Base-by-base conservation (phyloP, 177 flowering plant genomes). In the Vitis hybrid region DNA sequence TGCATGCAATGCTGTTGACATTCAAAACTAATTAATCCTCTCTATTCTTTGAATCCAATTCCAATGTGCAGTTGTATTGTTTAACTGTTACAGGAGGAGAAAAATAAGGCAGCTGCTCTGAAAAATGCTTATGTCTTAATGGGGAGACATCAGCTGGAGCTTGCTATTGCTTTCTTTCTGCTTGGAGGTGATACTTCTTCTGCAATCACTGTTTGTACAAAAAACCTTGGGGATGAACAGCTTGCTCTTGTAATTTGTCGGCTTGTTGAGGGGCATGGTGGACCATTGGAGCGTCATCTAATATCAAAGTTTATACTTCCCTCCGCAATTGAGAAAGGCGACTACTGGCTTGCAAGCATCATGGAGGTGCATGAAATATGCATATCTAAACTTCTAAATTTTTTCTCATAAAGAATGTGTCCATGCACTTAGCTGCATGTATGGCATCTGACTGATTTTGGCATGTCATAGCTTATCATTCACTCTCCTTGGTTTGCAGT, bases 51-150 rank as follows among this genome's bases (percentile, higher is more conserved):
- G 21, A 3, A 49, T 19, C 57, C 18, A 56, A 18, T 48, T 57
- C 50, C 18, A 50, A 61, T 30, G 8, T 58, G 35, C 13, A 62
- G 57, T 49, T 52, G 48, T 46, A 13, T 62, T 19, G 13, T 46
- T n/a, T 64, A 40, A 66, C 14, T 67, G 21, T 71, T 78, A 59
- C 84, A 93, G 98, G 98, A 91, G 69, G 98, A 93, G 60, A 92
- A 87, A 75, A 89, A 96, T 72, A 92, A 87, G 81, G 94, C 95
- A 66, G 98, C 99, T 79, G 97, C 97, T 79, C 65, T 93, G 70
- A 96, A 96, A 80, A 93, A 96, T 88, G 99, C 99, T 54, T 96
- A 93, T 86, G 98, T 96, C 65, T 75, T 96, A 74, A 80, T 96
- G 97, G 97, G 99, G 19, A 86, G 82, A 75, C 99, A 96, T 88